A percentile compares a stretch with the other conserved stretches of the same genome.
Evolutionary conservation across 2,329 filamentous ascomycete genomes (phyloP).

Genomic region (Knufia petricola): DNA sequence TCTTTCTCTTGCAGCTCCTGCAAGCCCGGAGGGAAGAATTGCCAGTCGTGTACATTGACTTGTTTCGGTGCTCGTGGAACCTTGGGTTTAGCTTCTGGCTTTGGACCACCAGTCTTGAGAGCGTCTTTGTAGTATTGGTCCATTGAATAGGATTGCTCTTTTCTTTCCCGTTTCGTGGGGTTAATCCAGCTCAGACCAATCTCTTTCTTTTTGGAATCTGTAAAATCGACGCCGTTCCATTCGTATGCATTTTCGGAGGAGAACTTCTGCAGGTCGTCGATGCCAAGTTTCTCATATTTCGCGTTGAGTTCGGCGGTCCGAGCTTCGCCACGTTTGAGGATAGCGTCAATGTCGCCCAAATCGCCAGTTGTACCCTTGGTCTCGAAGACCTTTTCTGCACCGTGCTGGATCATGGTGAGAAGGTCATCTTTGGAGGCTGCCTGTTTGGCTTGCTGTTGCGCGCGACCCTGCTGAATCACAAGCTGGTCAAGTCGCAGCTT

Average conservation of each 20-base stretch:
- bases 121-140: constrained; percentile 97
- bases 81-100: constrained; percentile 74
- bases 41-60: constrained; percentile 84
- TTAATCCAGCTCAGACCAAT: constrained; percentile 96
- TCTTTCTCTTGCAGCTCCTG: constrained; percentile 90
- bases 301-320: constrained; percentile 83
- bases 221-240: constrained; percentile 97
- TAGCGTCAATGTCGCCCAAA: constrained; percentile 77
- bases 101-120: constrained; percentile 68
- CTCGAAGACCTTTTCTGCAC: constrained; percentile 88
- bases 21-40: constrained; percentile 82
- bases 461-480: constrained; percentile 93
- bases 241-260: constrained; percentile 95
- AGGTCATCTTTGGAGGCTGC: constrained; percentile 94
- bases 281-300: constrained; percentile 91
- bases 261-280: constrained; percentile 96
- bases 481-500: constrained; percentile 93
- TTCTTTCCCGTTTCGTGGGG: constrained; percentile 93
- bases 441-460: constrained; percentile 80
- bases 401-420: constrained; percentile 96
- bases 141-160: constrained; percentile 96
- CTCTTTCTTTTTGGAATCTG: constrained; percentile 74
- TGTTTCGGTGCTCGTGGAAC: constrained; percentile 94
- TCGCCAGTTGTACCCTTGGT: constrained; percentile 56
- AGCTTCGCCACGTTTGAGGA: constrained; percentile 76